phyloP scores from a whole-genome alignment of 2,329 filamentous ascomycete genomes.

The Cytospora piceicola region DNA sequence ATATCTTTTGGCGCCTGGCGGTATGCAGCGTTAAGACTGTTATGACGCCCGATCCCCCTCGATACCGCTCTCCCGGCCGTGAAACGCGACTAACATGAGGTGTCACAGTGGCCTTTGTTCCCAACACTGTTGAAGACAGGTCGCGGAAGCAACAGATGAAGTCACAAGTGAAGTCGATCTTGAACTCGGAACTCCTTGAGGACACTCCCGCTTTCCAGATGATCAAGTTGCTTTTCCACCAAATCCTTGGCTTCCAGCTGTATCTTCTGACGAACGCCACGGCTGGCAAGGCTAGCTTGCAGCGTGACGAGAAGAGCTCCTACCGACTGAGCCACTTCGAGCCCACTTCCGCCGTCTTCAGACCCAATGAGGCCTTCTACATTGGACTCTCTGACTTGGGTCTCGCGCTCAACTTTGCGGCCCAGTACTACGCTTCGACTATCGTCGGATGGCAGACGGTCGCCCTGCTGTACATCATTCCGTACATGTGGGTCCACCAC shows the following conservation, averaged over 20 bases:
- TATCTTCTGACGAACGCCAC: constrained; percentile 66
- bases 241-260: constrained; percentile 66
- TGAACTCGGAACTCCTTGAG: constrained; percentile 60
- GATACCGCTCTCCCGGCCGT: not conserved
- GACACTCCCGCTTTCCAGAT: constrained; percentile 64
- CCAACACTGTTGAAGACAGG: constrained; percentile 48
- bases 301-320: constrained; percentile 47
- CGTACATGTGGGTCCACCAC: constrained; percentile 73
- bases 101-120: constrained; percentile 57
- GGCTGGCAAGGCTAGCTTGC: constrained; percentile 52
- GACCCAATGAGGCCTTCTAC: constrained; percentile 57
- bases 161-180: constrained; percentile 46
- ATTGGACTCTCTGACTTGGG: constrained; percentile 65
- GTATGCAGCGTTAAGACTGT: not conserved
- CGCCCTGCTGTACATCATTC: constrained; percentile 62
- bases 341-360: constrained; percentile 64
- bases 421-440: constrained; percentile 56
- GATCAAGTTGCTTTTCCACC: constrained; percentile 60
- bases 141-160: constrained; percentile 41
- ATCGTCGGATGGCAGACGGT: constrained; percentile 61
- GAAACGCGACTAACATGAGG: not conserved
- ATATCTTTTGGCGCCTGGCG: no score
- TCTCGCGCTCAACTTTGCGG: constrained; percentile 53
- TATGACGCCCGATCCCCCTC: not conserved
- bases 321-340: constrained; percentile 60